Evolutionary conservation across 441 rosid genomes (phyloP).

Genomic region (Pelargonium citronellum): DNA sequence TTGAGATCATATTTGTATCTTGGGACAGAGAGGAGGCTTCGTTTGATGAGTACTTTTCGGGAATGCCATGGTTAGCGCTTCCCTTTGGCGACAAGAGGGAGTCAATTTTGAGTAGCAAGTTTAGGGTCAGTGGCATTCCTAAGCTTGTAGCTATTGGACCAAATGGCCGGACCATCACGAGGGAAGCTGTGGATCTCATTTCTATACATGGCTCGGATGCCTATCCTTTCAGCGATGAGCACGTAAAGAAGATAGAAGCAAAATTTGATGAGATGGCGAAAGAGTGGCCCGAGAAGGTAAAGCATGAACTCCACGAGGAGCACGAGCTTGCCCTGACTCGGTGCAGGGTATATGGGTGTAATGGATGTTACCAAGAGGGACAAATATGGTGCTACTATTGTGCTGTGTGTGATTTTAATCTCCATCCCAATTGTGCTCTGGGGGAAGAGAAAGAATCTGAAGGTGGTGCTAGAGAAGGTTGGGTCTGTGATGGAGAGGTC

Average conservation of each 20-base stretch:
- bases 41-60: constrained; percentile 27
- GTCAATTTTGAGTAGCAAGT: constrained; percentile 17
- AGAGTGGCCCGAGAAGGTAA: constrained; percentile 32
- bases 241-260: neutral
- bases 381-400: constrained; percentile 22
- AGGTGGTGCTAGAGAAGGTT: constrained; percentile 8
- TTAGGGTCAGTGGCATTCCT: constrained; percentile 31
- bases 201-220: neutral
- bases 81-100: constrained; percentile 32
- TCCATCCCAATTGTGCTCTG: constrained; percentile 28
- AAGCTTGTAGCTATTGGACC: constrained; percentile 31
- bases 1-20: constrained; percentile 37
- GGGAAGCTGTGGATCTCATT: neutral
- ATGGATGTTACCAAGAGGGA: constrained; percentile 22
- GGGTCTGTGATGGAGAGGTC: constrained; percentile 17
- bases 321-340: constrained; percentile 26
- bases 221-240: neutral
- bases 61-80: constrained; percentile 41
- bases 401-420: constrained; percentile 24
- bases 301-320: constrained; percentile 22
- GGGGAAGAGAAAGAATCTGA: constrained; percentile 8
- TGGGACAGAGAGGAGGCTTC: constrained; percentile 35
- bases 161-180: constrained; percentile 22
- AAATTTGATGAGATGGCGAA: constrained; percentile 2
- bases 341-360: constrained; percentile 17